Evolutionary conservation across 1,284 basidiomycete genomes (phyloP), one percentile per base, ranked within the genome.

Genomic region (Ustilago bromivora): DNA sequence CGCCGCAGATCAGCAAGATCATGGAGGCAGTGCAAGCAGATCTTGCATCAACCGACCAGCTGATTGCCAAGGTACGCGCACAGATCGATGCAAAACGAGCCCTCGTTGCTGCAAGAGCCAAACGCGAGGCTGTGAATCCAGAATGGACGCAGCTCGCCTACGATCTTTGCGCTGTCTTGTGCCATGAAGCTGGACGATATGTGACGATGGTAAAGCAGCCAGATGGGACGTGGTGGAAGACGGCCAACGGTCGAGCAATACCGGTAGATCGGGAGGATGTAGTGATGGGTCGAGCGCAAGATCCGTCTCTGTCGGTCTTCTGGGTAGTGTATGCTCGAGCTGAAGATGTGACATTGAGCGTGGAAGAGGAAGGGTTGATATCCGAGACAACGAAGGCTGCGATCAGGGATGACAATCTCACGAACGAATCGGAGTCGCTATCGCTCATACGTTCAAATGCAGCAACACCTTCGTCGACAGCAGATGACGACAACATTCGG

Each of bases 341-440:
- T 8, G 60, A 71, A 17, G 56, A 36, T n/a, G 23, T 35, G 19
- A n/a, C 10, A 7, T 17, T 32, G 23, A 52, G 10, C 19, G 54
- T 54, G 46, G 53, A 58, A 23, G 59, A 43, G 46, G 76, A 69
- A 15, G 40, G 11, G 34, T 57, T 71, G 46, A 58, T 74, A 8
- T 35, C 59, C 2, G 76, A 78, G 31, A 15, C 38, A 31, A 46
- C 64, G 36, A 63, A 61, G 47, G 61, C 57, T 3, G 76, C 60
- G 13, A 56, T 78, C n/a, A 59, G 53, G 12, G 71, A 78, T 23
- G 76, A 78, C 62, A 78, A 78, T 43, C 38, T 78, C 56, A 78
- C 71, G 28, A 61, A 75, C 46, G 69, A 78, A 55, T 75, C 71
- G 2, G 76, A 78, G 61, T 51, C 75, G 68, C 59, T 78, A 3